A percentile compares a stretch with the other conserved stretches of the same genome.
Evolutionary conservation across 73 alveolate species (phyloP).

Genomic region (Paramecium biaurelia): DNA sequence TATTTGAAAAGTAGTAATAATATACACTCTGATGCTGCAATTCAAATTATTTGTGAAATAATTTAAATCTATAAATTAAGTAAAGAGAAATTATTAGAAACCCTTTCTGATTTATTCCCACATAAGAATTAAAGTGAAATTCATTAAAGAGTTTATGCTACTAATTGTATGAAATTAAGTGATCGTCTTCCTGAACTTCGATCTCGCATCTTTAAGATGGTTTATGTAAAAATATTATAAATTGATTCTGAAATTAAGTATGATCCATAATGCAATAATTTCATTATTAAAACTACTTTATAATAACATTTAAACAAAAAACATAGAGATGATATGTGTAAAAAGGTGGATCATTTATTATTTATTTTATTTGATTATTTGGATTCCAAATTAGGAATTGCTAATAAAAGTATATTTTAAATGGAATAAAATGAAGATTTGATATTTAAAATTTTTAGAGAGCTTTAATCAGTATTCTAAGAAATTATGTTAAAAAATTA

Average conservation of each 20-base stretch:
- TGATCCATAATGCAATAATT: neutral
- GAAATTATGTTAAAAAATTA: slow-evolving; percentile 23
- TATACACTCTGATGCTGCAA: neutral
- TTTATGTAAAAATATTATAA: neutral
- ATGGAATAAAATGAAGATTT: slow-evolving; percentile 11
- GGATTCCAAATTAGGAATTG: neutral
- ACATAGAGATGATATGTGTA: slow-evolving; percentile 39
- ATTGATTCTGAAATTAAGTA: slow-evolving; percentile 29
- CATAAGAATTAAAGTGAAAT: slow-evolving; percentile 39
- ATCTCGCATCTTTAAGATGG: neutral
- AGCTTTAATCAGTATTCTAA: slow-evolving; percentile 12
- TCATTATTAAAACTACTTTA: slow-evolving; percentile 18
- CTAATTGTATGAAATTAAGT: neutral
- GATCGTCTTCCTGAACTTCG: neutral
- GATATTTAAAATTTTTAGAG: neutral
- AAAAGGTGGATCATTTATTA: slow-evolving; percentile 11
- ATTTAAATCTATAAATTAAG: neutral
- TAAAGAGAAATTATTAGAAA: neutral
- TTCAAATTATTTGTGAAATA: neutral
- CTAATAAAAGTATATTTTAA: neutral
- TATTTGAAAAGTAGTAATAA: neutral
- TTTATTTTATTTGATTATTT: slow-evolving; percentile 34
- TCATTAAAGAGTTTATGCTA: neutral
- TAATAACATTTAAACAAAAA: neutral
- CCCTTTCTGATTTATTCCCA: neutral